A percentile compares a stretch with the other conserved stretches of the same genome.
These are phyloP conservation scores for Neurospora sp. DNA, from an alignment of 495 filamentous ascomycete genomes.

Conservation along the genomic window DNA sequence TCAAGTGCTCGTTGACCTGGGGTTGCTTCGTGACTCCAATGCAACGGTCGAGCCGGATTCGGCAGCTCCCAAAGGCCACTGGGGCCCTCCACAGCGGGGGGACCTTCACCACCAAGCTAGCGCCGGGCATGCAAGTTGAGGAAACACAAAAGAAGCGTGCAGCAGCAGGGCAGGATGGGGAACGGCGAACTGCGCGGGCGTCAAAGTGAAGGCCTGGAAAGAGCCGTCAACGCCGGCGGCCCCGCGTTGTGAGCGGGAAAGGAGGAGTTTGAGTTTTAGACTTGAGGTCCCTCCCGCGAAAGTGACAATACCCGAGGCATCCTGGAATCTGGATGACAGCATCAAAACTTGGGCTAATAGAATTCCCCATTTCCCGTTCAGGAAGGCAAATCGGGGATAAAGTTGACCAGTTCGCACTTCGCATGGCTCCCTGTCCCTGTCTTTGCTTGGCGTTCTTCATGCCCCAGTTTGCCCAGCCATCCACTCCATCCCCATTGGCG, in stretches of 20 bases:
- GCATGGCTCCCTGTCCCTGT: background rate
- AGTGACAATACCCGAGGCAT: background rate
- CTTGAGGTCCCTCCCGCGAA: background rate
- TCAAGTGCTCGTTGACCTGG: background rate
- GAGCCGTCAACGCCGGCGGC: background rate
- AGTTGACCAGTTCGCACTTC: background rate
- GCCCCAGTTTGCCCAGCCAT: background rate
- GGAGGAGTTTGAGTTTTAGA: background rate
- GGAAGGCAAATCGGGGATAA: background rate
- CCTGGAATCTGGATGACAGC: background rate
- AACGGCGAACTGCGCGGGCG: background rate
- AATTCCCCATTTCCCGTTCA: background rate
- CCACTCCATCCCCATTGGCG: background rate
- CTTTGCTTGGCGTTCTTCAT: background rate
- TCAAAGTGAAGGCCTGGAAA: background rate
- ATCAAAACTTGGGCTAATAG: background rate
- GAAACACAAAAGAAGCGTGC: background rate
- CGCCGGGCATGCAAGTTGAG: background rate
- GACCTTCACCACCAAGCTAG: background rate
- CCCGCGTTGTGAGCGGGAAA: background rate
- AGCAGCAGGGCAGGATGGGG: background rate
- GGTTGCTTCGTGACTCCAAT: background rate
- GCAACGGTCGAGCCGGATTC: background rate
- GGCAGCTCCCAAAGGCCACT: background rate
- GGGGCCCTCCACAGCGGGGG: background rate